These are phyloP conservation scores for Penicillium sp. DNA, from an alignment of 2,329 filamentous ascomycete genomes.

Conservation along the genomic window DNA sequence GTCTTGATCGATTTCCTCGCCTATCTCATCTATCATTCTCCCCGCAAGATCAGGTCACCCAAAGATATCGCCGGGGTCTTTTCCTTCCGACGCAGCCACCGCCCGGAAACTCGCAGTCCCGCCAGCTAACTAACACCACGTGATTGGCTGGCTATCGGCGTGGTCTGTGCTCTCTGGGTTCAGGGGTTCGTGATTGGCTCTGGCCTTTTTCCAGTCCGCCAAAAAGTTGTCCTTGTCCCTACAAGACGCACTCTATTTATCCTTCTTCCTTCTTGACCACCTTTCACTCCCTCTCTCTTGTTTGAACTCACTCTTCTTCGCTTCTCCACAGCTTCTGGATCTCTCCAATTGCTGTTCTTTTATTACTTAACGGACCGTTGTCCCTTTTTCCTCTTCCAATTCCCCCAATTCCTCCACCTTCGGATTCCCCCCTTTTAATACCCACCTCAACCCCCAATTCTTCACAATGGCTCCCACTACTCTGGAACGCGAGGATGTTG, in stretches of 20 bases:
- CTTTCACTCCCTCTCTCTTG: constrained; percentile 12
- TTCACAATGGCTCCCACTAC: constrained; percentile 58
- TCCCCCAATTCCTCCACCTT: constrained; percentile 2
- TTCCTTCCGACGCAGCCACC: constrained; percentile 30
- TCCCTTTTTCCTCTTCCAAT: constrained; percentile 18
- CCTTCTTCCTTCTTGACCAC: constrained; percentile 16
- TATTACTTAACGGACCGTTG: constrained; percentile 16
- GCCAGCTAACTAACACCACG: constrained; percentile 5
- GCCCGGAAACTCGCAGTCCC: constrained; percentile 24
- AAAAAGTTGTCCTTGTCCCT: constrained; percentile 28
- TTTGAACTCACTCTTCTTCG: constrained; percentile 15
- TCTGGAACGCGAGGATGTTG: constrained; percentile 82
- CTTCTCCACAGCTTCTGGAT: constrained; percentile 15
- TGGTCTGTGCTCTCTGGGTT: constrained; percentile 15
- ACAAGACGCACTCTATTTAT: constrained; percentile 24
- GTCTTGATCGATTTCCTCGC: background rate
- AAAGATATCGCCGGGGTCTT: constrained; percentile 17
- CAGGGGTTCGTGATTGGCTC: constrained; percentile 31
- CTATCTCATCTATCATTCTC: background rate
- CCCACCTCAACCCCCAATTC: constrained; percentile 29
- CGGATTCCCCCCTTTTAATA: constrained; percentile 27
- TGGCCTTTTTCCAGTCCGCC: constrained; percentile 22
- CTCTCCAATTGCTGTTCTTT: constrained; percentile 7
- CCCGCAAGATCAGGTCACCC: constrained; percentile 28
- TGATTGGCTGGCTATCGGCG: constrained; percentile 8